These are phyloP conservation scores for Xylariaceae sp. DNA, from an alignment of 2,329 filamentous ascomycete species.

Conservation along the genomic window DNA sequence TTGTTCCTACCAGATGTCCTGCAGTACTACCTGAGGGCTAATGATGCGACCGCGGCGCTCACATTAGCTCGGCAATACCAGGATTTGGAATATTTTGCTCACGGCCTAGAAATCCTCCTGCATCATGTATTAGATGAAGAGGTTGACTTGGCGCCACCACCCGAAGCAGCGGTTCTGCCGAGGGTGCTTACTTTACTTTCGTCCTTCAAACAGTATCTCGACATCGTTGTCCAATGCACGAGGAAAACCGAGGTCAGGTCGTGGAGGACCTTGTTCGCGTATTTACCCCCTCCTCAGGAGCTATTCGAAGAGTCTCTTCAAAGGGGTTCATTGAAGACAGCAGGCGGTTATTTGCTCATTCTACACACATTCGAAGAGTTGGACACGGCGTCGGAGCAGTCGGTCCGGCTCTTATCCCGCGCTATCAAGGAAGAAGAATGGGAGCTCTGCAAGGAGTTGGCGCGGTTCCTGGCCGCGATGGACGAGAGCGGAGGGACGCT, in stretches of 20 bases:
- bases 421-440: conserved; percentile 85
- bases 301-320: conserved; percentile 90
- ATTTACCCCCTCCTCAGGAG: conserved; percentile 83
- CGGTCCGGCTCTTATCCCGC: conserved; percentile 72
- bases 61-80: conserved; percentile 81
- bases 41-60: conserved; percentile 74
- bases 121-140: conserved; percentile 94
- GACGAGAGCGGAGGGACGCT: conserved; percentile 82
- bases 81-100: conserved; percentile 82
- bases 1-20: conserved; percentile 87
- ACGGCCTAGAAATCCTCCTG: conserved; percentile 84
- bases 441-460: conserved; percentile 92
- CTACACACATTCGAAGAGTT: conserved; percentile 76
- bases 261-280: conserved; percentile 89
- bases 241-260: conserved; percentile 93
- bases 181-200: conserved; percentile 60
- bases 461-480: conserved; percentile 88
- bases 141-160: conserved; percentile 64
- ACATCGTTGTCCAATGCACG: conserved; percentile 94
- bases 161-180: conserved; percentile 59
- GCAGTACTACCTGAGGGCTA: conserved; percentile 68
- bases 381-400: conserved; percentile 65
- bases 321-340: conserved; percentile 84
- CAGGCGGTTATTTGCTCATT: conserved; percentile 91
- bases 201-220: conserved; percentile 79